Percentiles rank a stretch among this genome's conserved stretches.
Conservation (phyloP, 805 yeast species). For the Saccharomyces paradoxus region DNA sequence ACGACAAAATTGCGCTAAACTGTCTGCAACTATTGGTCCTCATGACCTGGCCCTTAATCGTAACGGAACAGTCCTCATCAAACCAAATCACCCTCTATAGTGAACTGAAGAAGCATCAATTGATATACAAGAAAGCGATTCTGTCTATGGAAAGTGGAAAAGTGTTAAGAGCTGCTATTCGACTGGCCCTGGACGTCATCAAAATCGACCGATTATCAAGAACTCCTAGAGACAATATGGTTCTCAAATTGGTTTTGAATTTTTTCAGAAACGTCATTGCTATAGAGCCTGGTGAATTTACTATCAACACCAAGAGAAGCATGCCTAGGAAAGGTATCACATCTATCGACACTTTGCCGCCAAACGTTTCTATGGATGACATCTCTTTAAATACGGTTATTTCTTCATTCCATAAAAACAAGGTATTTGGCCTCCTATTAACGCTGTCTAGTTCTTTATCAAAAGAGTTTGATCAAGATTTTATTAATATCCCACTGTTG, state of each 20-base stretch:
- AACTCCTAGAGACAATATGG: conserved; percentile 60
- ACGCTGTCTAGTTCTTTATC: conserved; percentile 62
- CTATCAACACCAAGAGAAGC: conserved; percentile 35
- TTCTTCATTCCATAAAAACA: conserved; percentile 52
- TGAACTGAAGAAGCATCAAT: conserved; percentile 57
- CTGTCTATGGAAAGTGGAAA: conserved; percentile 51
- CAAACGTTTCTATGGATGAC: conserved; percentile 54
- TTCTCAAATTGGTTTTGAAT: conserved; percentile 61
- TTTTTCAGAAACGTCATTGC: conserved; percentile 71
- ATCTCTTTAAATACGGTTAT: conserved; percentile 55
- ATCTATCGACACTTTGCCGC: conserved; percentile 38
- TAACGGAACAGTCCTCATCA: conserved; percentile 50
- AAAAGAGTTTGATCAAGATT: conserved; percentile 50
- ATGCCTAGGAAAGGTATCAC: conserved; percentile 28
- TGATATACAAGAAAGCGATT: conserved; percentile 61
- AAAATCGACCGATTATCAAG: conserved; percentile 46
- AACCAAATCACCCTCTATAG: conserved; percentile 52
- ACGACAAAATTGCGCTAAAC: conserved; percentile 59
- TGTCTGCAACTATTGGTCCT: conserved; percentile 74
- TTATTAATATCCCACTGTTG: conserved; percentile 53
- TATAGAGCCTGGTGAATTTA: conserved; percentile 61
- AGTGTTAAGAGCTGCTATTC: conserved; percentile 58
- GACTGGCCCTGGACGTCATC: conserved; percentile 59
- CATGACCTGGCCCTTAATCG: conserved; percentile 75
- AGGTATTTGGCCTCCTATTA: conserved; percentile 64